These are phyloP conservation scores for Nematocida parisii DNA, from an alignment of 371 early-diverging fungal species.

Conservation along the genomic window DNA sequence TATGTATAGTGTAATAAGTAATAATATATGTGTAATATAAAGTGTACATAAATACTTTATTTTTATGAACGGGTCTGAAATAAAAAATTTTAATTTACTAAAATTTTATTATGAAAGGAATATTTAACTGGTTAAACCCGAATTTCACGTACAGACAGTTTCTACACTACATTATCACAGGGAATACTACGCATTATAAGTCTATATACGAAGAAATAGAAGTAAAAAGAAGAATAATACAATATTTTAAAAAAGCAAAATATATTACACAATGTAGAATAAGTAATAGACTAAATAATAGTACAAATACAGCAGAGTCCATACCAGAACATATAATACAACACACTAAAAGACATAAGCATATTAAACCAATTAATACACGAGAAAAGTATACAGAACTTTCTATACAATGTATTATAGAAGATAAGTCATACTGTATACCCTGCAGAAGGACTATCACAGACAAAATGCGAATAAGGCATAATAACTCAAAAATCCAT, in stretches of 20 bases:
- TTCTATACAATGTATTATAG: neutral
- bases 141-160: neutral
- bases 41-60: no score
- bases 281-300: no score
- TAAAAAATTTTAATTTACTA: no score
- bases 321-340: neutral
- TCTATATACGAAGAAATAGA: constrained; percentile 24
- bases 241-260: neutral
- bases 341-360: neutral
- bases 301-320: no score
- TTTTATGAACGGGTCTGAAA: no score
- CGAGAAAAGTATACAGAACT: no score
- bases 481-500: constrained; percentile 19
- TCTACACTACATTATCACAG: neutral
- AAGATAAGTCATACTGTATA: constrained; percentile 25
- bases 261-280: no score
- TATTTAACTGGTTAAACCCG: constrained; percentile 11
- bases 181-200: neutral
- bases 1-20: no score
- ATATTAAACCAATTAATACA: neutral
- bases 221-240: constrained; percentile 12
- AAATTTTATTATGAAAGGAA: neutral
- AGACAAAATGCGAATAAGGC: constrained; percentile 9
- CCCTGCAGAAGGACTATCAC: constrained; percentile 15
- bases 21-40: no score